These are phyloP conservation scores for Fusarium siculi DNA, from an alignment of 2,329 filamentous ascomycete species.

Conservation along the genomic window DNA sequence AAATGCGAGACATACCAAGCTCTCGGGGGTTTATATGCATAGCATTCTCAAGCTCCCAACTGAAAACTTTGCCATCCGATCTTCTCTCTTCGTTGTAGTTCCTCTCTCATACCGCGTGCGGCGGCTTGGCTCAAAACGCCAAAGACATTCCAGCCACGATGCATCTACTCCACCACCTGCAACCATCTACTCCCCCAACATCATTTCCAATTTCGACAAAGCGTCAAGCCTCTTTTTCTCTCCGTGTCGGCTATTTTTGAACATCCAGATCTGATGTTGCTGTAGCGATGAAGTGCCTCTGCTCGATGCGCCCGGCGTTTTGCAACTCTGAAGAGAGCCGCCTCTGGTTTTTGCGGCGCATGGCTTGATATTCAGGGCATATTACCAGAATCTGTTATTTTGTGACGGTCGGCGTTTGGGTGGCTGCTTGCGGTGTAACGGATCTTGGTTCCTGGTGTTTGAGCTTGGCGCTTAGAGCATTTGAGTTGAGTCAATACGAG, in stretches of 20 bases:
- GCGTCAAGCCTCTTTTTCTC: background rate
- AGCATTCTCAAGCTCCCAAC: background rate
- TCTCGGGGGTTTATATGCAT: slow-evolving; percentile 14
- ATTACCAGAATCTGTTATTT: background rate
- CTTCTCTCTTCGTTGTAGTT: background rate
- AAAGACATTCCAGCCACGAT: slow-evolving; percentile 36
- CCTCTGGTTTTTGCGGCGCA: background rate
- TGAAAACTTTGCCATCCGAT: background rate
- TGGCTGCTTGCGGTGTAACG: slow-evolving; percentile 20
- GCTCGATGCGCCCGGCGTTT: background rate
- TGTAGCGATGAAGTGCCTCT: background rate
- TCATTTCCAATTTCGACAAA: background rate
- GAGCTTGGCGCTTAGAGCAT: background rate
- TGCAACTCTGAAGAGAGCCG: background rate
- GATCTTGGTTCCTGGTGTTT: background rate
- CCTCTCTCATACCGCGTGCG: slow-evolving; percentile 8
- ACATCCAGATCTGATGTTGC: background rate
- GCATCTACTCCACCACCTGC: slow-evolving; percentile 16
- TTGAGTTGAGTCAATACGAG: background rate
- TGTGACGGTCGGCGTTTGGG: background rate
- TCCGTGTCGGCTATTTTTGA: background rate
- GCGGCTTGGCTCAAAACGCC: slow-evolving; percentile 14
- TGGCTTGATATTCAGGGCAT: slow-evolving; percentile 23
- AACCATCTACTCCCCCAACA: slow-evolving; percentile 21
- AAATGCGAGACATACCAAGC: slow-evolving; percentile 13